phyloP scores from a whole-genome alignment of 805 yeast genomes.

The Yamadazyma kitorensis region DNA sequence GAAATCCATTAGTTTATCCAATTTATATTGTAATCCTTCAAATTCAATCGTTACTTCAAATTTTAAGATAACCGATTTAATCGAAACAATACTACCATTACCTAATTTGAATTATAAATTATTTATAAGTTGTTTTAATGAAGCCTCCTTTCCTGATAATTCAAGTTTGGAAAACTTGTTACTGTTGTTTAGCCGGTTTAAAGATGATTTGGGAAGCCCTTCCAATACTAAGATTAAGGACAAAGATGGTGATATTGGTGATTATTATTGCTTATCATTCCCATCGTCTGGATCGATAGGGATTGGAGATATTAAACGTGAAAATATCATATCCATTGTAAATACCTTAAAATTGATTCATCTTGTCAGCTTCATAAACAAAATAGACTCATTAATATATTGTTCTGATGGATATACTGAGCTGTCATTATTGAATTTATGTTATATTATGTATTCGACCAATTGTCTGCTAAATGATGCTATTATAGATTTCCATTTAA shows the following conservation, averaged over 20 bases:
- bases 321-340: constrained; percentile 60
- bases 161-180: constrained; percentile 31
- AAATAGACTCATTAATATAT: constrained; percentile 53
- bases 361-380: constrained; percentile 26
- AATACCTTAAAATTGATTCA: constrained; percentile 69
- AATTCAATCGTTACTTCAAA: constrained; percentile 50
- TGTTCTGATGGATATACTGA: constrained; percentile 94
- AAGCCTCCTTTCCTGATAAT: constrained; percentile 51
- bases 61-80: constrained; percentile 14
- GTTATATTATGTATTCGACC: constrained; percentile 69
- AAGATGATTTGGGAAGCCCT: no score
- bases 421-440: constrained; percentile 69
- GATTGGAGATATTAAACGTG: constrained; percentile 63
- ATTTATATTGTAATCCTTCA: constrained; percentile 44
- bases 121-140: constrained; percentile 58
- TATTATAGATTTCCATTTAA: constrained; percentile 57
- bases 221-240: not conserved
- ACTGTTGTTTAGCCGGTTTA: constrained; percentile 3
- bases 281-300: constrained; percentile 87
- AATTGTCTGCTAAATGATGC: constrained; percentile 63
- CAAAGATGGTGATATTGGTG: constrained; percentile 16
- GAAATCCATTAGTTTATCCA: constrained; percentile 5
- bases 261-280: constrained; percentile 46
- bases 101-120: constrained; percentile 57
- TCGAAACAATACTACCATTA: constrained; percentile 31